Evolutionary conservation across 1,139 yeast genomes (phyloP), one percentile per base, ranked within the genome.

Genomic region (Debaryomyces subglobosus): DNA sequence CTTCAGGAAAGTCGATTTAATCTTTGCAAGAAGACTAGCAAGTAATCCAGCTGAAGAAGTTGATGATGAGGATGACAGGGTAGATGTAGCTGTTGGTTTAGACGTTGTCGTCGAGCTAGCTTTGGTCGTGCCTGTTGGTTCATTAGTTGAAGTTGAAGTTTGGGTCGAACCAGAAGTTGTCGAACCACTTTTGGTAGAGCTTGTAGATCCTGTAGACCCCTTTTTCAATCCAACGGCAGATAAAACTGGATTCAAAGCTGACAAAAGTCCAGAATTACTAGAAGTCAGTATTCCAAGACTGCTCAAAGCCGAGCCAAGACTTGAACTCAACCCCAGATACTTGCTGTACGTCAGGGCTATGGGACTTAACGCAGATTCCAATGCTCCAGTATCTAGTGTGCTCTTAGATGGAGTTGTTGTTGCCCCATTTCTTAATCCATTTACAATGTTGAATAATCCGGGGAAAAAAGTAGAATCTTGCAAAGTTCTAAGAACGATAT

Each of bases 371-470:
- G 49, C 56, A 3, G 53, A 46, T 23, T 54, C 49, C 46, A 60
- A 59, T 12, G 53, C 45, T 18, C 45, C 43, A 13, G 55, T 50
- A 43, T 59, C 49, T 23, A 55, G 49, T 25, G 51, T n/a, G 40
- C 33, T 43, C 3, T 40, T 43, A 5, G 57, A 13, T 21, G 62
- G 57, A 21, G 58, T 45, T n/a, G 63, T 51, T 4, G 59, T 4
- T 4, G 49, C 52, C 24, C 60, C 60, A 29, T 33, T 52, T 43
- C 53, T 58, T 34, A 60, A 59, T 5, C 62, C 64, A 42, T 57
- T 51, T 37, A 60, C 39, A 27, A 60, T 53, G 5, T 59, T 45
- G 32, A 25, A 49, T 9, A 41, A 21, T 8, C 52, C 52, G 1
- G 46, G 47, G 37, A 49, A 43, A 25, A 49, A 42, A 2, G 23